Evolutionary conservation across 176 grass and related monocot genomes (phyloP).

Genomic region (Avena sativa): DNA sequence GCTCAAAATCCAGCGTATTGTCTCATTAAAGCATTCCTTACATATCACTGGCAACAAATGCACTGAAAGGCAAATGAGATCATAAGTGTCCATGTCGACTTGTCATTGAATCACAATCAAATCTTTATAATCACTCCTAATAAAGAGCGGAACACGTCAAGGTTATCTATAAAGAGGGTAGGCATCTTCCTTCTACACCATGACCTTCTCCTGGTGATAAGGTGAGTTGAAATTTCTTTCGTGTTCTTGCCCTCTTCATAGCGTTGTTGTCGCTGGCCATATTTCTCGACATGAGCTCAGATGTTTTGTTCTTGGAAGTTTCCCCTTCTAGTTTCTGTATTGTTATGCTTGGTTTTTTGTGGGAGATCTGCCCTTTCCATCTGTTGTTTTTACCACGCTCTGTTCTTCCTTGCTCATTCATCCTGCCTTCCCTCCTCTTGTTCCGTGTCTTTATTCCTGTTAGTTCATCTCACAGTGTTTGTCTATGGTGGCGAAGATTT

Average conservation of each 20-base stretch:
- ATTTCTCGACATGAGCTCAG: conserved; percentile 16
- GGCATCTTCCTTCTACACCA: conserved; percentile 27
- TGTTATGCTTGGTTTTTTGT: conserved; percentile 21
- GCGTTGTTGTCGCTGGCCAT: background rate
- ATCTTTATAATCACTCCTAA: conserved; percentile 4
- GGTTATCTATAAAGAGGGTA: background rate
- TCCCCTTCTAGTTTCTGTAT: background rate
- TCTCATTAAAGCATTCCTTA: conserved; percentile 39
- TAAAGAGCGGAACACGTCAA: background rate
- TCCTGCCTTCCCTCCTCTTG: conserved; percentile 24
- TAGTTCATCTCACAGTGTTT: conserved; percentile 24
- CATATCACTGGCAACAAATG: conserved; percentile 32
- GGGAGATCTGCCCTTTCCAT: background rate
- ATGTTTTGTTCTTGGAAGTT: conserved; percentile 23
- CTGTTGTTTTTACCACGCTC: background rate
- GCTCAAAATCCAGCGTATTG: conserved; percentile 29
- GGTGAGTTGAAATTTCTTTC: conserved; percentile 48
- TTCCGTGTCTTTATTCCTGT: background rate
- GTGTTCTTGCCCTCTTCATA: conserved; percentile 47
- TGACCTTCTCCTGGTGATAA: conserved; percentile 45
- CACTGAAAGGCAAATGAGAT: conserved; percentile 9
- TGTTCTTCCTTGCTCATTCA: conserved; percentile 21
- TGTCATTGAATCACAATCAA: conserved; percentile 33
- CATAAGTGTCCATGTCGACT: background rate
- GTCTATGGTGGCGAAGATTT: conserved; percentile 3